A percentile compares a stretch with the other conserved stretches of the same genome.
phyloP scores from a whole-genome alignment of 2,329 filamentous ascomycete genomes.

The Monosporascus sp. region DNA sequence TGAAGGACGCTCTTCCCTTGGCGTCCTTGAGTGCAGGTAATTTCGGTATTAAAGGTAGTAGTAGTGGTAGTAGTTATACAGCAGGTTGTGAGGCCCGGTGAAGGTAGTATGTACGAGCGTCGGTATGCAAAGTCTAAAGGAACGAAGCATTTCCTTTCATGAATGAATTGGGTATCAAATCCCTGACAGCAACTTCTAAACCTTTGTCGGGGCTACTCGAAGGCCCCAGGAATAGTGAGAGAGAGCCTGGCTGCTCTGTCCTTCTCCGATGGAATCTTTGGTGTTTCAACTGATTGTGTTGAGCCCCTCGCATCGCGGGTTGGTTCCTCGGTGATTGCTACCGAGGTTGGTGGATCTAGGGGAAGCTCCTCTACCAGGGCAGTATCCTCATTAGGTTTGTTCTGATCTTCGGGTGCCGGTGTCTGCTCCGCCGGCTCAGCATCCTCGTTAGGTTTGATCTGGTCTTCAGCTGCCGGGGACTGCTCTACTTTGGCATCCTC shows the following conservation, averaged over 20 bases:
- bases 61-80: conserved; percentile 17
- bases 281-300: conserved; percentile 15
- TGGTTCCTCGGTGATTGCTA: not conserved
- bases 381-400: not conserved
- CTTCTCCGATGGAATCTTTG: conserved; percentile 16
- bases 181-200: conserved; percentile 1
- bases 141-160: conserved; percentile 9
- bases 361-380: not conserved
- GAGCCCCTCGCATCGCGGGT: conserved; percentile 11
- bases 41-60: conserved; percentile 8
- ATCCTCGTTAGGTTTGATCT: not conserved
- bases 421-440: not conserved
- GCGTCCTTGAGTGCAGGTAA: not conserved
- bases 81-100: conserved; percentile 8
- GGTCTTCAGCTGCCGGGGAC: not conserved
- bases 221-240: conserved; percentile 31
- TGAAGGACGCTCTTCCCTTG: not conserved
- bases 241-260: conserved; percentile 29
- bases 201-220: conserved; percentile 4
- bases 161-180: conserved; percentile 3
- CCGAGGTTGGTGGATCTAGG: not conserved
- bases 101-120: conserved; percentile 2
- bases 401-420: not conserved
- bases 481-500: conserved; percentile 1
- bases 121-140: conserved; percentile 5